Percentiles rank a stretch among this genome's conserved stretches.
Evolutionary conservation across 2,329 filamentous ascomycete genomes (phyloP).

Genomic region (Alternaria arbusti): DNA sequence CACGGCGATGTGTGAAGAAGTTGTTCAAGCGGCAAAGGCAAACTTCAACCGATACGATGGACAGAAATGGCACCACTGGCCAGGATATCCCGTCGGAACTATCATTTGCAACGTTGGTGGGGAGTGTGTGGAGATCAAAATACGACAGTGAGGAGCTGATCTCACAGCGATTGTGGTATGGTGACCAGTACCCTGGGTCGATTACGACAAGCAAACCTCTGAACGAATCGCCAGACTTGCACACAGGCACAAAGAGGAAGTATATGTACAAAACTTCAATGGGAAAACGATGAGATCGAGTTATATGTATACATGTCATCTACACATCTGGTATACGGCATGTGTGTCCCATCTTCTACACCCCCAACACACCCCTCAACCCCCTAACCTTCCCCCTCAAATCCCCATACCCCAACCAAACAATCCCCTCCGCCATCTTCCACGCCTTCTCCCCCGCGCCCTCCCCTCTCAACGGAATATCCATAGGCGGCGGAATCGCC

Average conservation of each 20-base stretch:
- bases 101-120: neutral
- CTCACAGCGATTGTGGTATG: too few species aligned
- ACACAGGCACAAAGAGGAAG: too few species aligned
- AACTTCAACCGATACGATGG: neutral
- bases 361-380: constrained; percentile 48
- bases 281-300: neutral
- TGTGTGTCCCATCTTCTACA: constrained; percentile 16
- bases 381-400: constrained; percentile 47
- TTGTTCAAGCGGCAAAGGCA: neutral
- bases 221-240: neutral
- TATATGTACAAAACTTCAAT: too few species aligned
- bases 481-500: constrained; percentile 77
- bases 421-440: constrained; percentile 53
- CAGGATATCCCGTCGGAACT: neutral
- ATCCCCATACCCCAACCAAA: constrained; percentile 57
- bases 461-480: constrained; percentile 72
- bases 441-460: constrained; percentile 47
- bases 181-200: too few species aligned
- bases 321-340: neutral
- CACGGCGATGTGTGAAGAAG: too few species aligned
- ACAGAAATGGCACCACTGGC: neutral
- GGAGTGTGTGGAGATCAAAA: neutral
- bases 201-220: neutral
- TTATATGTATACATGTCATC: neutral
- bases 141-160: neutral